These are phyloP conservation scores for Suhomyces kunorum DNA, from an alignment of 1,139 yeast genomes.

Conservation along the genomic window DNA sequence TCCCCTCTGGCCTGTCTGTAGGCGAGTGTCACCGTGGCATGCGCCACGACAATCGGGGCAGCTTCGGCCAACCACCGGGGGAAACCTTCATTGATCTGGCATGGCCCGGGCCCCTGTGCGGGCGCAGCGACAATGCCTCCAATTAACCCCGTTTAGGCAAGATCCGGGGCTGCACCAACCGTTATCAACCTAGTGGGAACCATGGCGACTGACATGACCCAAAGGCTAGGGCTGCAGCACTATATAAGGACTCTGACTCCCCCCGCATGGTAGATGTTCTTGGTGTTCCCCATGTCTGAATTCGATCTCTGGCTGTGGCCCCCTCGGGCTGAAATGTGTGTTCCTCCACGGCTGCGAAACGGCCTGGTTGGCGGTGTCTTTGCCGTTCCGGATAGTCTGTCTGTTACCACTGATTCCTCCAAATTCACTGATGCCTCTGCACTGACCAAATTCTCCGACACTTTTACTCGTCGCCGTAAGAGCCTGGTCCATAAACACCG, in stretches of 20 bases:
- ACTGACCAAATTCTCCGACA: too few relatives aligned
- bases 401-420: too few relatives aligned
- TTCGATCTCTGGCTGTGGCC: conserved; percentile 5
- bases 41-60: too few relatives aligned
- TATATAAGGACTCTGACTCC: conserved; percentile 2
- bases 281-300: conserved; percentile 1
- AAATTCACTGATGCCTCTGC: too few relatives aligned
- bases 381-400: too few relatives aligned
- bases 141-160: conserved; percentile 7
- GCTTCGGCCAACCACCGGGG: too few relatives aligned
- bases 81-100: conserved; percentile 2
- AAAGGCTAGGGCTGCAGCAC: neutral
- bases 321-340: neutral
- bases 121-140: conserved; percentile 2
- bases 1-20: conserved; percentile 4
- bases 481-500: conserved; percentile 1
- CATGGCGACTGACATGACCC: conserved; percentile 10
- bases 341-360: neutral
- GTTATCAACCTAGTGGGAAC: conserved; percentile 4
- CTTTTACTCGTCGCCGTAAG: conserved; percentile 1
- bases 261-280: too few relatives aligned
- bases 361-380: too few relatives aligned
- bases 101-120: neutral
- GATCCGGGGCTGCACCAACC: neutral
- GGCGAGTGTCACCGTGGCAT: too few relatives aligned